Percentiles rank a stretch among this genome's conserved stretches.
Conservation (phyloP, 2,329 filamentous ascomycete species). For the Fusarium virguliforme region DNA sequence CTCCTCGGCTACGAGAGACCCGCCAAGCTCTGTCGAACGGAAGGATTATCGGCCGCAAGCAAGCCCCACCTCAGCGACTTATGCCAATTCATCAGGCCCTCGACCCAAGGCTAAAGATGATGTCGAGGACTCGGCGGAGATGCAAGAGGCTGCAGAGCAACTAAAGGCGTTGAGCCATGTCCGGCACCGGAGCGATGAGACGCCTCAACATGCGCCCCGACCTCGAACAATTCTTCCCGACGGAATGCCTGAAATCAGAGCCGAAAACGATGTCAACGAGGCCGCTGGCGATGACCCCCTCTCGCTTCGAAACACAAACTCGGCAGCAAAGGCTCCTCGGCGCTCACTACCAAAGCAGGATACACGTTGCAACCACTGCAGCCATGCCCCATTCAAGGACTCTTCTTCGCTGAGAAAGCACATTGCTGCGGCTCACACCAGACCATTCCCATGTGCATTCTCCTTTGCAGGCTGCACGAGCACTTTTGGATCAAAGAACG, state of each 20-base stretch:
- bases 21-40: conserved; percentile 44
- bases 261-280: conserved; percentile 58
- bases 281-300: conserved; percentile 49
- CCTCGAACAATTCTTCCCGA: conserved; percentile 60
- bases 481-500: conserved; percentile 93
- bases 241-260: conserved; percentile 54
- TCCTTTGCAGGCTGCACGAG: conserved; percentile 86
- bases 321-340: conserved; percentile 60
- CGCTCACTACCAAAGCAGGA: conserved; percentile 72
- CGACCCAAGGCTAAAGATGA: conserved; percentile 56
- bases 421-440: conserved; percentile 77
- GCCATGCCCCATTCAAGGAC: conserved; percentile 77
- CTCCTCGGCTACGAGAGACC: conserved; percentile 47
- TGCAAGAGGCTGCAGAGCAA: conserved; percentile 79
- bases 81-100: conserved; percentile 38
- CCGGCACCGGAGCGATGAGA: conserved; percentile 68
- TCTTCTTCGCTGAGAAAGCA: conserved; percentile 77
- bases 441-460: conserved; percentile 89
- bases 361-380: conserved; percentile 74
- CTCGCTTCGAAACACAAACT: conserved; percentile 45
- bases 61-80: conserved; percentile 49
- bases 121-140: conserved; percentile 76
- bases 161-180: conserved; percentile 77
- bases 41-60: conserved; percentile 49
- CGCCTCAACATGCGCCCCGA: conserved; percentile 48